Evolutionary conservation across 257 asterid genomes (phyloP).

Genomic region (Lavandula angustifolia): DNA sequence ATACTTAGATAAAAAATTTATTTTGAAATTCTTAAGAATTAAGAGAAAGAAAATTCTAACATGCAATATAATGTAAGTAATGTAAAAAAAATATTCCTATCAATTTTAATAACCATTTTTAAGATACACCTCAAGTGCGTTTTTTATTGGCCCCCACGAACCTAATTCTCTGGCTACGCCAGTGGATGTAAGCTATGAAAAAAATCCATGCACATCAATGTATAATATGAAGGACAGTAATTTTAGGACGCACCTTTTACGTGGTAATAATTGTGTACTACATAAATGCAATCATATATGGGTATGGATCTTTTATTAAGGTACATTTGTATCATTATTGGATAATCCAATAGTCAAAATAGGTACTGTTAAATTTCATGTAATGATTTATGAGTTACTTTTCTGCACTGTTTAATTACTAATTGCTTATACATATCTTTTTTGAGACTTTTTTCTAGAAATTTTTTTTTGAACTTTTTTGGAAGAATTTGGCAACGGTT

Average conservation of each 20-base stretch:
- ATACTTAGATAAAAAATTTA: no score
- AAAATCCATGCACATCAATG: no score
- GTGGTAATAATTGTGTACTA: background rate
- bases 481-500: slow-evolving; percentile 37
- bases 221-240: slow-evolving; percentile 4
- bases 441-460: slow-evolving; percentile 10
- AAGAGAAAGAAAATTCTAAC: no score
- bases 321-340: background rate
- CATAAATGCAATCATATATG: background rate
- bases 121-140: no score
- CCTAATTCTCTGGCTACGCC: no score
- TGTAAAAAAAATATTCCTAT: no score
- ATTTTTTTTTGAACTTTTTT: background rate
- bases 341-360: background rate
- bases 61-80: no score
- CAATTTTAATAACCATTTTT: no score
- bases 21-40: no score
- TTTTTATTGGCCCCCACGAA: no score
- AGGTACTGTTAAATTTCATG: background rate
- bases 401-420: background rate
- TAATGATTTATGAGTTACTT: background rate
- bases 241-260: background rate
- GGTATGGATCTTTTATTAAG: background rate
- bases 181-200: no score
- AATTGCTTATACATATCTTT: background rate